Conservation (phyloP, 176 grass and related monocot species). For the Dactylis glomerata region DNA sequence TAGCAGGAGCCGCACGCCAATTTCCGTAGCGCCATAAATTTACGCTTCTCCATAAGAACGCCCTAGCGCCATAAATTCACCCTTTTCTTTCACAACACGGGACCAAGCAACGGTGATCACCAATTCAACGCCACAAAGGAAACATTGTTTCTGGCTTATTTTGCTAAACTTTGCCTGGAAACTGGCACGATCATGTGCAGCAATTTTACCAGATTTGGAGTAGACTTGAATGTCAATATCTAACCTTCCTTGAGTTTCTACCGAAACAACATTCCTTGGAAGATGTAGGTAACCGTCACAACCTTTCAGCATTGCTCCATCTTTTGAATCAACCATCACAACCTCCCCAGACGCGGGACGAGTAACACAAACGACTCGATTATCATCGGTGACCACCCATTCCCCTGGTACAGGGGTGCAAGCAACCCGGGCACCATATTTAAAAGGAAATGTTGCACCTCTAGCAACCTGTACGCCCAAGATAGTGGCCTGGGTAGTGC, state of each 20-base stretch:
- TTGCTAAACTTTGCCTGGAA: background rate
- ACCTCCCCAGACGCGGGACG: too few species aligned
- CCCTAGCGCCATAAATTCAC: background rate
- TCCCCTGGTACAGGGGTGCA: background rate
- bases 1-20: background rate
- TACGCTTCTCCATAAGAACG: too few species aligned
- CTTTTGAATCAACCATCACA: too few species aligned
- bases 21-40: too few species aligned
- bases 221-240: background rate
- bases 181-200: background rate
- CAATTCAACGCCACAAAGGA: background rate
- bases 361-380: too few species aligned
- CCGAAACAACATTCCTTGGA: background rate
- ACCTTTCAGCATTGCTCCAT: too few species aligned
- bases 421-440: background rate
- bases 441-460: background rate
- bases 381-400: background rate
- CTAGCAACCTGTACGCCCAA: too few species aligned
- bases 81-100: background rate
- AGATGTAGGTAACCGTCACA: background rate
- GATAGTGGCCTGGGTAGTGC: too few species aligned
- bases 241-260: background rate
- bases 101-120: too few species aligned
- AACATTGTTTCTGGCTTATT: too few species aligned
- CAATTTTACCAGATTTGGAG: background rate